phyloP scores from a whole-genome alignment of 2,329 filamentous ascomycete genomes.

The Fusarium albidum region DNA sequence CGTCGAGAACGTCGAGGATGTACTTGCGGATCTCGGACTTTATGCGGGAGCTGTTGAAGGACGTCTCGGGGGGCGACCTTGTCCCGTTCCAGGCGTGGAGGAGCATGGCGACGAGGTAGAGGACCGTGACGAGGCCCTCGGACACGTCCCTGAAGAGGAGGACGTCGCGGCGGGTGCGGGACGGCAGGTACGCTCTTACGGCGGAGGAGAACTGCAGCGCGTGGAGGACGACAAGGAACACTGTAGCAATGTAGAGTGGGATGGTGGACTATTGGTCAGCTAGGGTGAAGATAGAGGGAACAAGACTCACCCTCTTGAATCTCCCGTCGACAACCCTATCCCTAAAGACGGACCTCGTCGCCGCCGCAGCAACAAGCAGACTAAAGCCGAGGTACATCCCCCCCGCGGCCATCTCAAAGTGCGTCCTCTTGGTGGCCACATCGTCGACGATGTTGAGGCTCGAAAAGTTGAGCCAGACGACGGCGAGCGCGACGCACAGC shows the following conservation, averaged over 20 bases:
- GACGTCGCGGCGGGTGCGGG: conserved; percentile 1
- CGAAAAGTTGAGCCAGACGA: conserved; percentile 21
- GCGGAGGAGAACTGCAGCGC: conserved; percentile 6
- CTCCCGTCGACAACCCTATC: conserved; percentile 1
- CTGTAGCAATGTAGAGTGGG: conserved; percentile 3
- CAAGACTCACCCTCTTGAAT: conserved; percentile 4
- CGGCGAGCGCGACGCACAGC: conserved; percentile 8
- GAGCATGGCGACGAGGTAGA: conserved; percentile 6
- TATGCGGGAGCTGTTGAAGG: background rate
- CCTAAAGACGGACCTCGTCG: conserved; percentile 8
- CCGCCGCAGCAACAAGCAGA: conserved; percentile 6
- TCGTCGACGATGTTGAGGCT: conserved; percentile 17
- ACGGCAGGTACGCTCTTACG: background rate
- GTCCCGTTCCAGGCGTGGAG: conserved; percentile 6
- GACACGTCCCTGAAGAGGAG: conserved; percentile 16
- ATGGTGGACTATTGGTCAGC: background rate
- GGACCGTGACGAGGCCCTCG: conserved; percentile 2
- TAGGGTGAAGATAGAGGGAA: no score
- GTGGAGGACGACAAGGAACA: conserved; percentile 9
- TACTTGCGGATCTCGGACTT: conserved; percentile 2
- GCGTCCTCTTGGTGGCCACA: conserved; percentile 14
- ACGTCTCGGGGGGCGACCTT: background rate
- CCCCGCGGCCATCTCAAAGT: conserved; percentile 18
- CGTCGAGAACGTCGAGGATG: background rate
- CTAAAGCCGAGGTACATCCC: conserved; percentile 17